Evolutionary conservation across 371 early-diverging fungal species (phyloP).

Genomic region (Spraguea lophii): DNA sequence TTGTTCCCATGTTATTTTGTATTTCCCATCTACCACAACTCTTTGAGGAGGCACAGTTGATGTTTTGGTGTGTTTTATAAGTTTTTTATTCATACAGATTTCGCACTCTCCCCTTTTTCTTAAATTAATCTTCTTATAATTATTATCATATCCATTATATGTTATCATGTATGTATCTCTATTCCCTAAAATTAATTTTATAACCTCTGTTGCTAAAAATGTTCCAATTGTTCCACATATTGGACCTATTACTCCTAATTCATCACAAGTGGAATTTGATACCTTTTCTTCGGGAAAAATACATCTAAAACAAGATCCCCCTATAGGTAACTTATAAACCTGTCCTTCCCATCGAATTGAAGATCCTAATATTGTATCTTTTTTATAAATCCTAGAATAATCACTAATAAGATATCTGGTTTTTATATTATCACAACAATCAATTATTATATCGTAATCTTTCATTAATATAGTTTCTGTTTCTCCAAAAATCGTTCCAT

Average conservation of each 20-base stretch:
- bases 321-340: slow-evolving; percentile 38
- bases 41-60: background rate
- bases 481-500: slow-evolving; percentile 6
- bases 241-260: slow-evolving; percentile 88
- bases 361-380: slow-evolving; percentile 72
- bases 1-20: slow-evolving; percentile 13
- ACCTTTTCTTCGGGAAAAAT: slow-evolving; percentile 55
- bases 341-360: slow-evolving; percentile 80
- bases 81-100: background rate
- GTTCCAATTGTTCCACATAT: slow-evolving; percentile 69
- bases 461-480: slow-evolving; percentile 9
- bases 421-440: slow-evolving; percentile 81
- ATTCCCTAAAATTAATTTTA: slow-evolving; percentile 49
- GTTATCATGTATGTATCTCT: background rate
- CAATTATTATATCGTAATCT: slow-evolving; percentile 72
- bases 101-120: too few species aligned
- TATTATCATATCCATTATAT: slow-evolving; percentile 4
- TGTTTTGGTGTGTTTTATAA: background rate
- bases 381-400: slow-evolving; percentile 58
- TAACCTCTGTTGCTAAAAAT: slow-evolving; percentile 72
- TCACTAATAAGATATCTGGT: slow-evolving; percentile 84
- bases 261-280: slow-evolving; percentile 72
- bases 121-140: background rate
- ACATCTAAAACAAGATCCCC: slow-evolving; percentile 87
- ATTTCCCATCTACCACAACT: background rate